Conservation (phyloP, 73 alveolate species). For the Paramecium sonneborni region DNA sequence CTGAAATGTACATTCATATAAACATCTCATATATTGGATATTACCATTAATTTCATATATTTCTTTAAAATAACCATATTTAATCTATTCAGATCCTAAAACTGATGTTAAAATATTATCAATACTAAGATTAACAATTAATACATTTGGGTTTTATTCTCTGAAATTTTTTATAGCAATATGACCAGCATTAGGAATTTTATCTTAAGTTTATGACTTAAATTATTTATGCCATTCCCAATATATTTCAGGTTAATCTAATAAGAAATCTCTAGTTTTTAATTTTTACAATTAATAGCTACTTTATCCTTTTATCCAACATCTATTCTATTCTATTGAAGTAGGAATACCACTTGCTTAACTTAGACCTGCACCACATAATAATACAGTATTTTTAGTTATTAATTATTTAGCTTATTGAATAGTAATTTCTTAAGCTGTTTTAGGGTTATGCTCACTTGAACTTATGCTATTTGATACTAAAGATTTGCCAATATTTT, state of each 20-base stretch:
- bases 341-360: slow-evolving; percentile 87
- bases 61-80: slow-evolving; percentile 63
- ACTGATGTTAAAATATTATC: slow-evolving; percentile 65
- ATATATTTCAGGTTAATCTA: slow-evolving; percentile 58
- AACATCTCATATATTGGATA: slow-evolving; percentile 76
- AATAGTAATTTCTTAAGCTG: neutral
- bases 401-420: neutral
- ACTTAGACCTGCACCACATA: slow-evolving; percentile 84
- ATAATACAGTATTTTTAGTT: slow-evolving; percentile 49
- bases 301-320: slow-evolving; percentile 69
- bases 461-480: neutral
- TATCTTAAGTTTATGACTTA: neutral
- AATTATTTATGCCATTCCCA: slow-evolving; percentile 85
- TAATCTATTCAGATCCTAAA: slow-evolving; percentile 34
- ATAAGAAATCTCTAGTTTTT: slow-evolving; percentile 66
- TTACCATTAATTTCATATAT: slow-evolving; percentile 80
- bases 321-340: slow-evolving; percentile 80
- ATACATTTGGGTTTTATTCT: neutral
- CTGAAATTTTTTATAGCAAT: slow-evolving; percentile 62
- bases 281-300: slow-evolving; percentile 49
- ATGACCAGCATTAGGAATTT: slow-evolving; percentile 79
- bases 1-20: slow-evolving; percentile 62
- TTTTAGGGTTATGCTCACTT: slow-evolving; percentile 29
- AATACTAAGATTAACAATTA: slow-evolving; percentile 74
- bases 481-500: neutral